phyloP scores from a whole-genome alignment of 2,329 filamentous ascomycete species.

The Sodiomyces alkalinus region DNA sequence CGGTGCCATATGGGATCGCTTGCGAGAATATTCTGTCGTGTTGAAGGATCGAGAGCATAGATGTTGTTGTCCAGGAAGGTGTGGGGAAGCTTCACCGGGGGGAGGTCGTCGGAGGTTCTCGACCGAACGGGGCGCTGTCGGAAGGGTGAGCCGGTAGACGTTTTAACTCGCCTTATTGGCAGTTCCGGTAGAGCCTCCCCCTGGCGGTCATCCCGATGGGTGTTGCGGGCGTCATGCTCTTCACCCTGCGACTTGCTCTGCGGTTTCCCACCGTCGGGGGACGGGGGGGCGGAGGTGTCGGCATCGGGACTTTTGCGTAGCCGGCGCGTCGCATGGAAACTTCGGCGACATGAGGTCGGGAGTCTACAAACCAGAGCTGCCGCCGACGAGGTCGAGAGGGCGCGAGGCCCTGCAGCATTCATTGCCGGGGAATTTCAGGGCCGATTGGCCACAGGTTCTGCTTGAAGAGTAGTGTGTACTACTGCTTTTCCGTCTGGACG shows the following conservation, averaged over 20 bases:
- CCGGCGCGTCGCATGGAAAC: conserved; percentile 7
- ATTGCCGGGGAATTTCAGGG: conserved; percentile 9
- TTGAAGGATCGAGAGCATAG: conserved; percentile 17
- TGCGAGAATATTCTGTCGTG: conserved; percentile 8
- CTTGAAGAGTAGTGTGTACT: no score
- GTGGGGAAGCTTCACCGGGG: conserved; percentile 37
- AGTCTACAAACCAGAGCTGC: conserved; percentile 4
- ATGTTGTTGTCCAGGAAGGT: conserved; percentile 42
- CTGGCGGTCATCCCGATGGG: conserved; percentile 1
- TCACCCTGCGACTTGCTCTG: conserved; percentile 7
- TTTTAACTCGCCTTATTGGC: conserved; percentile 4
- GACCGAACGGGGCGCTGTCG: conserved; percentile 18
- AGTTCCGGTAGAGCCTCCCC: background rate
- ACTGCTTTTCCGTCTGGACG: no score
- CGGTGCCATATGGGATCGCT: conserved; percentile 7
- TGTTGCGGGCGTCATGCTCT: conserved; percentile 4
- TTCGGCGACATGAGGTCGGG: conserved; percentile 2
- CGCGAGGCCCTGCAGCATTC: conserved; percentile 12
- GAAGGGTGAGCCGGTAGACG: conserved; percentile 10
- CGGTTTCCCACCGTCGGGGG: conserved; percentile 7
- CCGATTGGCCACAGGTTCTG: no score
- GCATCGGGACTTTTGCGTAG: no score
- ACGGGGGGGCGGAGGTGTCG: conserved; percentile 3
- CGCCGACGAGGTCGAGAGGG: conserved; percentile 9
- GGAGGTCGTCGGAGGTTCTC: conserved; percentile 23